phyloP scores from a whole-genome alignment of 176 grass and related monocot genomes.

The Oryza meyeriana region DNA sequence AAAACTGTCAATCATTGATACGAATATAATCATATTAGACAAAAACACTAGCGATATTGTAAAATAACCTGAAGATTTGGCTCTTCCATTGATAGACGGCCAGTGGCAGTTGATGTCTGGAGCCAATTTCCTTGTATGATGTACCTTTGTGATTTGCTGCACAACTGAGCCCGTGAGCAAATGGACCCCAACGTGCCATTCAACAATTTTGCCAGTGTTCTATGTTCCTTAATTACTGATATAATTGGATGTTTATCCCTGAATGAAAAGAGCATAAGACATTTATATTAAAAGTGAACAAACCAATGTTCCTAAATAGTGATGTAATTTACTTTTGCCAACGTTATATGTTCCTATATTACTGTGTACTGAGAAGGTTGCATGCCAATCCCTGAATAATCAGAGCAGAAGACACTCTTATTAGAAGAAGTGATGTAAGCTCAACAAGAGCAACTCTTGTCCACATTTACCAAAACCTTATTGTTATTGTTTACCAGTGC shows the following conservation, averaged over 20 bases:
- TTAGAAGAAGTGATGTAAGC: neutral
- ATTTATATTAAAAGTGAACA: neutral
- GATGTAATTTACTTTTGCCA: neutral
- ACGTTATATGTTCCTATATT: no score
- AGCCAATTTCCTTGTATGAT: slow-evolving; percentile 93
- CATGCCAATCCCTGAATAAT: neutral
- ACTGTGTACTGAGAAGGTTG: no score
- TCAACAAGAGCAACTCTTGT: slow-evolving; percentile 8
- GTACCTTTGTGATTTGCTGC: slow-evolving; percentile 81
- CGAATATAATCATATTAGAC: slow-evolving; percentile 24
- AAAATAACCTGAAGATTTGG: slow-evolving; percentile 92
- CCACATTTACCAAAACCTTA: neutral
- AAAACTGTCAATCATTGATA: slow-evolving; percentile 18
- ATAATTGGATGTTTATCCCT: slow-evolving; percentile 80
- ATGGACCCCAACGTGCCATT: slow-evolving; percentile 85
- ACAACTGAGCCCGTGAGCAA: slow-evolving; percentile 69
- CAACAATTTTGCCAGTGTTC: slow-evolving; percentile 89
- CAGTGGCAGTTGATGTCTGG: slow-evolving; percentile 93
- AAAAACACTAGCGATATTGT: neutral
- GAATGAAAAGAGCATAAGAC: slow-evolving; percentile 26
- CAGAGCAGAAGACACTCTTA: neutral
- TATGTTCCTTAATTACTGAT: slow-evolving; percentile 82
- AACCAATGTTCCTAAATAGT: slow-evolving; percentile 8
- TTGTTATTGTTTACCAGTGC: neutral
- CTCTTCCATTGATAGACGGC: slow-evolving; percentile 94